Base-by-base conservation (phyloP, 768 basidiomycete species). In the Tricholoma sp. region DNA sequence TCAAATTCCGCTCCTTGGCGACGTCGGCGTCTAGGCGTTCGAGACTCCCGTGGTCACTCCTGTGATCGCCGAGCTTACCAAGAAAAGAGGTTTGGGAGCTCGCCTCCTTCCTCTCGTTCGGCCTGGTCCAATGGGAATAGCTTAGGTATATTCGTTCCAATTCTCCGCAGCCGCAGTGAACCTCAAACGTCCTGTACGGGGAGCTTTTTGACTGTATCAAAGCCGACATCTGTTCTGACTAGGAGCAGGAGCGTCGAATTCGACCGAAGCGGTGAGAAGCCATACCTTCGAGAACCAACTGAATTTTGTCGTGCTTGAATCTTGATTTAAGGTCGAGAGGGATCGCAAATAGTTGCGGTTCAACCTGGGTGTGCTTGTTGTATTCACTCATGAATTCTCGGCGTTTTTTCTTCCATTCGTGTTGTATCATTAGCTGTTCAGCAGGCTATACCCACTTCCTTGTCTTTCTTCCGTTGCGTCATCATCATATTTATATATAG, bases 181-280 rank as follows among this genome's bases (percentile, higher is more conserved):
- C 47, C 55, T 7, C 46, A 50, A 41, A 41, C 55, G 19, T 37
- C 47, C 6, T 49, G 34, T 18, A 49, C 37, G 29, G 47, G 31
- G 10, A 60, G 16, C 35, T 43, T 59, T 22, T 43, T 64, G 55
- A 58, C 29, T 14, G 52, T 54, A 1, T 51, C 55, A 35, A 56
- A 56, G 43, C 50, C 61, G 22, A 57, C 57, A 12, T 57, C 58
- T 19, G 32, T 45, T 7, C 21, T 60, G 12, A 58, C 47, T 24
- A 62, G 66, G 57, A 65, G 63, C 24, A 62, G 58, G 46, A 69
- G 67, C 51, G 57, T 65, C 5, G 66, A 65, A 52, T 52, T 24
- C 16, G 27, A 27, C 5, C 50, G 6, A 11, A 14, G 12, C 19
- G 41, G 49, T 8, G 37, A 45, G 7, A 24, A 19, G 19, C 29